Evolutionary conservation across 208 protist genomes (phyloP), one percentile per base, ranked within the genome.

Genomic region (Spongospora subterranea): DNA sequence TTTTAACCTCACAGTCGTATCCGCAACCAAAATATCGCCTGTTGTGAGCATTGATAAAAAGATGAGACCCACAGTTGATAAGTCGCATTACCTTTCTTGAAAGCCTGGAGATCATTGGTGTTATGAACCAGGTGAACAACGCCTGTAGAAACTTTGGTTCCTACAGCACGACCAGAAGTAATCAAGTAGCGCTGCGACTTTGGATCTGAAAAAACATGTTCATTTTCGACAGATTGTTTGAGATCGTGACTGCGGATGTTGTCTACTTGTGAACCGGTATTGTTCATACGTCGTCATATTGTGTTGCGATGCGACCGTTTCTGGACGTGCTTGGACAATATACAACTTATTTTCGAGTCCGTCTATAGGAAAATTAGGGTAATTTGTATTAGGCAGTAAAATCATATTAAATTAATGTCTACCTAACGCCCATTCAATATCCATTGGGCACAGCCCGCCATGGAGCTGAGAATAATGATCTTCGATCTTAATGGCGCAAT

Each of bases 261-360:
- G 13, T 82, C 71, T 60, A 82, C 71, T 13, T 82, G 6, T 35
- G 35, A 82, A 40, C 11, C 11, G 6, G n/a, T 82, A 82, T n/a
- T 82, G 71, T n/a, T 82, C 71, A 82, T 45, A 45, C 40, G n/a
- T 82, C 17, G 6, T 43, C 17, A 82, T 6, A 20, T 43, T 82
- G 17, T 82, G 6, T 35, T 82, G 71, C 6, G 71, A 82, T 20
- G n/a, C 71, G 71, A 94, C 93, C n/a, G 92, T 93, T 46, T 94
- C 93, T 0, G 93, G 92, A n/a, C 93, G 88, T 24, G 93, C 90
- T 65, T 94, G 92, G 38, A 94, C 92, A 1, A 94, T 92, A 29
- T 92, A 94, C 0, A 94, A 77, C 41, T 93, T 43, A 29, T 41
- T 29, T 0, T 53, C 60, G 39, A 89, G 29, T 0, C 88, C 91